Percentiles rank a stretch among this genome's conserved stretches.
Evolutionary conservation across 371 early-diverging fungal genomes (phyloP).

Genomic region (Massospora cicadina): DNA sequence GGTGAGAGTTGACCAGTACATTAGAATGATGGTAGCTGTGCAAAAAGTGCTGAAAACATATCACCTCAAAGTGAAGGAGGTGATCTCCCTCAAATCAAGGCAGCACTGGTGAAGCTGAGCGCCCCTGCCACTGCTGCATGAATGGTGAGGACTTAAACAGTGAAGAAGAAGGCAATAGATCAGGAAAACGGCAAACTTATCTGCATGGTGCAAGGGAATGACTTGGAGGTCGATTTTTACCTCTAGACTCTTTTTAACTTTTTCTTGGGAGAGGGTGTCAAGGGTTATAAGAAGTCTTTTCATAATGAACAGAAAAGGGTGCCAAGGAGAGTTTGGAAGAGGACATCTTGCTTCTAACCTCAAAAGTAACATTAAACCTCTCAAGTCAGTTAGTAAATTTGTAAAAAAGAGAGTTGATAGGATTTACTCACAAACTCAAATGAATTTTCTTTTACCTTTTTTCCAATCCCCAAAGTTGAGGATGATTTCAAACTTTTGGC

Average conservation of each 20-base stretch:
- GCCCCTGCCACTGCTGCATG: constrained; percentile 72
- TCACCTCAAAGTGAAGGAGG: constrained; percentile 85
- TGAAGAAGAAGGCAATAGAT: constrained; percentile 32
- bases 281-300: constrained; percentile 28
- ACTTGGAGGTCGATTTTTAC: constrained; percentile 52
- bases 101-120: constrained; percentile 65
- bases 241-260: constrained; percentile 22
- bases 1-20: constrained; percentile 51
- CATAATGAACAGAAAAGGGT: constrained; percentile 18
- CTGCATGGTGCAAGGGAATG: constrained; percentile 44
- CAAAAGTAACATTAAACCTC: constrained; percentile 14
- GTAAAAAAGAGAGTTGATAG: constrained; percentile 11
- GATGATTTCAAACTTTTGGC: constrained; percentile 38
- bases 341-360: constrained; percentile 15
- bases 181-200: constrained; percentile 15
- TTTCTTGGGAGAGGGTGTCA: constrained; percentile 21
- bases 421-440: constrained; percentile 14
- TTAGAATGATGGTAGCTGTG: constrained; percentile 64
- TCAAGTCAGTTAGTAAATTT: constrained; percentile 7
- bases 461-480: constrained; percentile 48
- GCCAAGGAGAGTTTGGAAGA: constrained; percentile 18
- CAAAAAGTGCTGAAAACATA: constrained; percentile 74
- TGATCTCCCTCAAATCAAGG: constrained; percentile 66
- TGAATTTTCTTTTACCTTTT: constrained; percentile 72
- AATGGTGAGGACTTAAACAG: constrained; percentile 50